Evolutionary conservation across 371 early-diverging fungal genomes (phyloP).

Genomic region (Mortierella sp.): DNA sequence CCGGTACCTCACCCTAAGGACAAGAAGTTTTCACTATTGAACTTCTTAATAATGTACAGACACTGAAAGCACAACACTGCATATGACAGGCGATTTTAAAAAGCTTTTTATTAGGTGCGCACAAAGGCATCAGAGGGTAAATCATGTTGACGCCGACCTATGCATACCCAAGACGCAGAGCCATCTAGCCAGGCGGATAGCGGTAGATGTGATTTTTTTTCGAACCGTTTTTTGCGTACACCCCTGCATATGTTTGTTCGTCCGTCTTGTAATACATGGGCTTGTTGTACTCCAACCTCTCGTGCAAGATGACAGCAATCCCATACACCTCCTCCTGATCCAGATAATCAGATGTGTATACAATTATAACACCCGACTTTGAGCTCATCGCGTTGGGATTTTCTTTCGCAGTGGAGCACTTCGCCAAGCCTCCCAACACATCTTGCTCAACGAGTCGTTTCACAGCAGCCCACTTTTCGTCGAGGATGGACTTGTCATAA

Average conservation of each 20-base stretch:
- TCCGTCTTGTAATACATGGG: conserved; percentile 48
- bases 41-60: too few species aligned
- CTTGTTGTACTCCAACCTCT: conserved; percentile 24
- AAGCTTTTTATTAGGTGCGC: too few species aligned
- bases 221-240: conserved; percentile 28
- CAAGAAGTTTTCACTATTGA: too few species aligned
- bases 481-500: conserved; percentile 36
- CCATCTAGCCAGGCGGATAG: conserved; percentile 19
- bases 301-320: conserved; percentile 25
- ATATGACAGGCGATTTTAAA: too few species aligned
- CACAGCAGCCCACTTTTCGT: conserved; percentile 35
- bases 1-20: too few species aligned
- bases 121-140: too few species aligned
- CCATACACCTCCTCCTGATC: conserved; percentile 41
- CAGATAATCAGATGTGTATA: conserved; percentile 36
- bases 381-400: conserved; percentile 37
- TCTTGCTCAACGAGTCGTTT: conserved; percentile 28
- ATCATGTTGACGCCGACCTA: too few species aligned
- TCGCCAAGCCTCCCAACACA: conserved; percentile 26
- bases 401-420: conserved; percentile 37
- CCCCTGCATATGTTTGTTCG: conserved; percentile 36
- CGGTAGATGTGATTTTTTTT: conserved; percentile 29
- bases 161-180: too few species aligned
- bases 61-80: too few species aligned
- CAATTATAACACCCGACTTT: conserved; percentile 42